Base-by-base conservation (phyloP, 768 basidiomycete genomes). In the Pulveroboletus sp. region DNA sequence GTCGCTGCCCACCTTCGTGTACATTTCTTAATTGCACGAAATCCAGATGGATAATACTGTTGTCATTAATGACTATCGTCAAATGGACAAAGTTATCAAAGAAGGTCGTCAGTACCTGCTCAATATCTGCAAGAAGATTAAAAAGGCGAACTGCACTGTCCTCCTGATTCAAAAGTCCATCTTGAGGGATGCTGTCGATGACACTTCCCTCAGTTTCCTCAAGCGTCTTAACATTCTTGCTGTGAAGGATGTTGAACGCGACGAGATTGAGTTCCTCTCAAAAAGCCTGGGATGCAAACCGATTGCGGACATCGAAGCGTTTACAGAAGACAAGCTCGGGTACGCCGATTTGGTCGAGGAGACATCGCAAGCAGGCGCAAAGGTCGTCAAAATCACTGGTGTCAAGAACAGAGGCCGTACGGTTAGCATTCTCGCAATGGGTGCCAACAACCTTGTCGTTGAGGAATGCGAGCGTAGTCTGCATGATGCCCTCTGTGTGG, bases 1-100 rank as follows among this genome's bases (percentile, higher is more conserved):
- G 89, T 70, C 9, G 35, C 9, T 20, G 14, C 16, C 4, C 27
- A 25, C 16, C 34, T 40, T 21, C 9, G 3, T 27, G 29, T 32
- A 24, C 38, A 6, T n/a, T 19, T 20, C 12, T 19, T 46, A 25
- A 43, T 11, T 31, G 19, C 53, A 17, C 27, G 17, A 41, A 27
- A 50, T 35, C 10, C 58, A 97, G 94, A 99, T 99, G 95, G 97
- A 99, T 71, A 98, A 99, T 75, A 97, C 95, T 5, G 94, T 99
- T 37, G 88, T 98, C 43, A 97, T 99, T 59, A 98, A 95, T 55
- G 95, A 99, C 71, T 99, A 99, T 73, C 87, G 97, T 16, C 97
- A 97, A 68, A 98, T 99, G 95, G 97, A 98, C 78, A 97, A 97
- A 69, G 94, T 98, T 50, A 87, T 99, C 72, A 98, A 99, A 71